phyloP scores from a whole-genome alignment of 495 filamentous ascomycete genomes.

The Tuber magnatum region DNA sequence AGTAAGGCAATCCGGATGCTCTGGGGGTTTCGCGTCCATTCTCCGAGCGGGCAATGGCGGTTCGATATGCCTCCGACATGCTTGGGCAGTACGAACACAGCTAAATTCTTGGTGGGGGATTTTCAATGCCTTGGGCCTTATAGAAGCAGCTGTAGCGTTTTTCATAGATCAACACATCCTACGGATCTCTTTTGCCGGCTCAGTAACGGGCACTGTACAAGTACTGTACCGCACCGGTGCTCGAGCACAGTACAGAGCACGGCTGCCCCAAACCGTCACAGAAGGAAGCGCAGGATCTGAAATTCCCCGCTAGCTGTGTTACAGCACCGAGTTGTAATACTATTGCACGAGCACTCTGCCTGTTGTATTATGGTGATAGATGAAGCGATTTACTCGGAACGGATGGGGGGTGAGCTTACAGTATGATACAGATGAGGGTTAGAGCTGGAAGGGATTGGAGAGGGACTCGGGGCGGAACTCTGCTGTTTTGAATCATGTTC shows the following conservation, averaged over 20 bases:
- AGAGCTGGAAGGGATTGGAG: neutral
- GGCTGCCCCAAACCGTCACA: neutral
- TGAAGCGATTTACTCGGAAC: neutral
- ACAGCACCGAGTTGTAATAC: neutral
- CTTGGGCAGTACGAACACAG: neutral
- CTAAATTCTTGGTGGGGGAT: too few species aligned
- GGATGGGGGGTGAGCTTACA: neutral
- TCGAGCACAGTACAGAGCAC: too few species aligned
- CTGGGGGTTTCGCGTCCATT: neutral
- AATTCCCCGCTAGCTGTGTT: neutral
- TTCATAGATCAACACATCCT: too few species aligned
- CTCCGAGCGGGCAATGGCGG: neutral
- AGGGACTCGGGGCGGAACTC: neutral
- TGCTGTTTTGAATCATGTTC: neutral
- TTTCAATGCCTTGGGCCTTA: too few species aligned
- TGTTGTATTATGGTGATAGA: neutral
- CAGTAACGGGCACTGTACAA: too few species aligned
- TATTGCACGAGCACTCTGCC: neutral
- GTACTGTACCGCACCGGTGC: too few species aligned
- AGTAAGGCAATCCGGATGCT: neutral
- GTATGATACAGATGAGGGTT: neutral
- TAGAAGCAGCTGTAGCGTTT: too few species aligned
- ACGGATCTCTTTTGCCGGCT: too few species aligned
- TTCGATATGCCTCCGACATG: neutral
- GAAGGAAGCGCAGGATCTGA: neutral